Conservation (phyloP, 2,329 filamentous ascomycete genomes). For the Cladosporium sp. region DNA sequence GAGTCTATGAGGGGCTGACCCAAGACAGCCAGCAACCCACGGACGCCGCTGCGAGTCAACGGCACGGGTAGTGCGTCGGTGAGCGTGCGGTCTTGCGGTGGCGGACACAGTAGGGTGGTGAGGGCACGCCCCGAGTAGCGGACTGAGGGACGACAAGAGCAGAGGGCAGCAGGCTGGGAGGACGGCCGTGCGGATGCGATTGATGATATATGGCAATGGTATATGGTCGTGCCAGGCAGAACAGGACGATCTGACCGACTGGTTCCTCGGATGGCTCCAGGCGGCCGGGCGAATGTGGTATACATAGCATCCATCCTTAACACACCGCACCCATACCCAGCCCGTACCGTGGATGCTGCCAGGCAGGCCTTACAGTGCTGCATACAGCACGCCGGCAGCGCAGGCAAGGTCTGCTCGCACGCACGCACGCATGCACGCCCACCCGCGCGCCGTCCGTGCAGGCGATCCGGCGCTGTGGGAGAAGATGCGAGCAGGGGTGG, state of each 20-base stretch:
- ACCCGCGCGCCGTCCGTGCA: conserved; percentile 14
- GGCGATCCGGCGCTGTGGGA: conserved; percentile 12
- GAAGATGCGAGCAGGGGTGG: conserved; percentile 16
- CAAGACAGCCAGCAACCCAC: conserved; percentile 16
- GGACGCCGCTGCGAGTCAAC: conserved; percentile 19
- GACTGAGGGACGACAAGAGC: conserved; percentile 1
- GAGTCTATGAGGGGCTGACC: conserved; percentile 19
- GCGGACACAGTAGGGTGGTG: not conserved
- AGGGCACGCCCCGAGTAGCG: conserved; percentile 5
- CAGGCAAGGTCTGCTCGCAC: conserved; percentile 14
- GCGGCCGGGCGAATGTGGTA: conserved; percentile 6
- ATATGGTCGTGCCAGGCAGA: not conserved
- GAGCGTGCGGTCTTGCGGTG: not conserved
- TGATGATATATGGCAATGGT: not conserved
- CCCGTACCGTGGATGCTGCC: not conserved
- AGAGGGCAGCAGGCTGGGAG: conserved; percentile 11
- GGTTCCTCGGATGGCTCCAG: not conserved
- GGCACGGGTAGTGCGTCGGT: conserved; percentile 15
- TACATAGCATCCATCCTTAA: conserved; percentile 1
- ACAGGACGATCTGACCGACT: not conserved
- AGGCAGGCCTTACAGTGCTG: not conserved
- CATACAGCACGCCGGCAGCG: not conserved
- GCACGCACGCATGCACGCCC: conserved; percentile 10
- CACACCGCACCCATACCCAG: not conserved
- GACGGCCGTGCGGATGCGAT: conserved; percentile 8